Conservation (phyloP, 2,329 filamentous ascomycete genomes). For the Stagonosporopsis cucurbitacearum region DNA sequence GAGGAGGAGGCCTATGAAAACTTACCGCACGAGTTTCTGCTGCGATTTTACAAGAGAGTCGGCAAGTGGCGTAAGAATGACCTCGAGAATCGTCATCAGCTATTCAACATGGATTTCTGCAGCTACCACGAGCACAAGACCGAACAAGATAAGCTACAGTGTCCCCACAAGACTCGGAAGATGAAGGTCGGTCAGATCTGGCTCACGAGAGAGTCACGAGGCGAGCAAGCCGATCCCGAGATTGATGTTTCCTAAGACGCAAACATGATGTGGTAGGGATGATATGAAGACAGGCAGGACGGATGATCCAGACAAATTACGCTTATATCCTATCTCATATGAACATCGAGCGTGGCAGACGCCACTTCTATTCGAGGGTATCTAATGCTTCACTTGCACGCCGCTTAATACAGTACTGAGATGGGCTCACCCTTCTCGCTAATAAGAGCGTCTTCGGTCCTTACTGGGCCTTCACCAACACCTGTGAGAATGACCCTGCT, state of each 20-base stretch:
- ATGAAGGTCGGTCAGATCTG: slow-evolving; percentile 9
- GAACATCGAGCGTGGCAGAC: not conserved
- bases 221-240: not conserved
- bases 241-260: not conserved
- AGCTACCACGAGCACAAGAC: slow-evolving; percentile 13
- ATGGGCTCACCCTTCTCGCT: slow-evolving; percentile 60
- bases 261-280: not conserved
- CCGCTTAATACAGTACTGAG: slow-evolving; percentile 15
- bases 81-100: slow-evolving; percentile 7
- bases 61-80: slow-evolving; percentile 12
- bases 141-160: slow-evolving; percentile 5
- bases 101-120: slow-evolving; percentile 17
- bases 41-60: slow-evolving; percentile 15
- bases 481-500: slow-evolving; percentile 88
- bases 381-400: slow-evolving; percentile 10
- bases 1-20: slow-evolving; percentile 9
- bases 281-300: not conserved
- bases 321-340: not conserved
- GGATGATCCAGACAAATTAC: not conserved
- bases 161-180: slow-evolving; percentile 6
- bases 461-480: slow-evolving; percentile 87
- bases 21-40: slow-evolving; percentile 7
- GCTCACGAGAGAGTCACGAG: slow-evolving; percentile 3
- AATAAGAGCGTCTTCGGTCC: slow-evolving; percentile 78
- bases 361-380: slow-evolving; percentile 14